A percentile compares a stretch with the other conserved stretches of the same genome.
These are phyloP conservation scores for Aspergillus japonicus DNA, from an alignment of 2,329 filamentous ascomycete genomes.

Conservation along the genomic window DNA sequence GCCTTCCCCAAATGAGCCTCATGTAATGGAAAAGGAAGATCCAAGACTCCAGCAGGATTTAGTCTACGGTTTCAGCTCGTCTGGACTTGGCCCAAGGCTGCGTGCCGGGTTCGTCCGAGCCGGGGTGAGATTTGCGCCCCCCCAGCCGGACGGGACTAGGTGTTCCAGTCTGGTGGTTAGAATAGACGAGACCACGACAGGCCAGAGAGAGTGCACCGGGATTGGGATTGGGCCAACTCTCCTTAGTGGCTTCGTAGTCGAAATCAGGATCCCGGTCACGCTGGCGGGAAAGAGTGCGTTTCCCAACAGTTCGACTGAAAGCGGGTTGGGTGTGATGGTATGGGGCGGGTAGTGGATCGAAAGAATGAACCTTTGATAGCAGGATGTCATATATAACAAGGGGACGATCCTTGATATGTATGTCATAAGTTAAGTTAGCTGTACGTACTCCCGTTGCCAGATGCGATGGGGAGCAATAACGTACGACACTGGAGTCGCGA, in stretches of 20 bases:
- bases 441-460: background rate
- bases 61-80: background rate
- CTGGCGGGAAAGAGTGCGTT: background rate
- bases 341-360: background rate
- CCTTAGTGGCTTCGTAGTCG: conserved; percentile 1
- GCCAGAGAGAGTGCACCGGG: background rate
- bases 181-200: background rate
- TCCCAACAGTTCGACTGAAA: background rate
- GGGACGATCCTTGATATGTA: background rate
- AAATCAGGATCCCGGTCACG: background rate
- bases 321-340: background rate
- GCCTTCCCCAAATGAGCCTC: background rate
- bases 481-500: background rate
- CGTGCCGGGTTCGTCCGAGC: background rate
- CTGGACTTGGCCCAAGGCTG: background rate
- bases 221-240: background rate
- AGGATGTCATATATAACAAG: background rate
- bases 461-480: background rate
- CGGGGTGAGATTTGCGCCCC: background rate
- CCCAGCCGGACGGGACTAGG: too few relatives aligned
- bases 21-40: background rate
- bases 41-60: background rate
- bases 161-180: background rate
- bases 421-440: background rate
- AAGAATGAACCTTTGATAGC: background rate